Evolutionary conservation across 139 green algal genomes (phyloP), one percentile per base, ranked within the genome.

Genomic region (Chlamydomonas incerta): DNA sequence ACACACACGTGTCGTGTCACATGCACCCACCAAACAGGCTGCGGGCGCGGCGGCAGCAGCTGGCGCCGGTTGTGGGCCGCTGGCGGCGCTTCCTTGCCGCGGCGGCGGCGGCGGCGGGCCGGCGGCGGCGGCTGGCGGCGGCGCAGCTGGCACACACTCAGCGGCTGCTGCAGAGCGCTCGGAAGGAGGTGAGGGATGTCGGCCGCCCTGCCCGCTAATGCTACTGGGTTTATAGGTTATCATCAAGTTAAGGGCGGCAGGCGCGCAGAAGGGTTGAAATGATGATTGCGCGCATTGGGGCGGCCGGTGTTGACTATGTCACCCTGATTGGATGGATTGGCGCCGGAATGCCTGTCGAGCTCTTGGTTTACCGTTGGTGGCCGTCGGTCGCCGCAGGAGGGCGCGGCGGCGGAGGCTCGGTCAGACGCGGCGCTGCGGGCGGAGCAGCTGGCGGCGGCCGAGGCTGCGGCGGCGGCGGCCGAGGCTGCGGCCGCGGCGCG

Each of bases 31-130:
- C n/a, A n/a, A n/a, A n/a, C 82, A 94, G 90, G 37, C 66, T 95
- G 63, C 71, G 87, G 34, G 23, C 41, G 2, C 47, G 77, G n/a
- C 85, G 91, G 13, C 70, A 87, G 31, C 28, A 57, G 29, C 73
- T 95, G 37, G 93, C 90, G 0, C 93, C 91, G 15, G 62, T 90
- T 34, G 89, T 95, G 24, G 73, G 82, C 10, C 84, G 69, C 63
- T 95, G 93, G 91, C 83, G 76, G 57, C n/a, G 55, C 6, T 87
- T 87, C 62, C 66, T 79, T 50, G 57, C 52, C 3, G 73, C 70
- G 74, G 50, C 13, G 41, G 60, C 60, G 63, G 60, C 31, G 63
- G 63, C 74, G 77, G 77, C 77, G 21, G 63, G 20, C 37, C 77
- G 77, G 41, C 18, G 29, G 41, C 35, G 47, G 29, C n/a, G 29